phyloP scores from a whole-genome alignment of 176 grass and related monocot species.

The Lolium multiflorum region DNA sequence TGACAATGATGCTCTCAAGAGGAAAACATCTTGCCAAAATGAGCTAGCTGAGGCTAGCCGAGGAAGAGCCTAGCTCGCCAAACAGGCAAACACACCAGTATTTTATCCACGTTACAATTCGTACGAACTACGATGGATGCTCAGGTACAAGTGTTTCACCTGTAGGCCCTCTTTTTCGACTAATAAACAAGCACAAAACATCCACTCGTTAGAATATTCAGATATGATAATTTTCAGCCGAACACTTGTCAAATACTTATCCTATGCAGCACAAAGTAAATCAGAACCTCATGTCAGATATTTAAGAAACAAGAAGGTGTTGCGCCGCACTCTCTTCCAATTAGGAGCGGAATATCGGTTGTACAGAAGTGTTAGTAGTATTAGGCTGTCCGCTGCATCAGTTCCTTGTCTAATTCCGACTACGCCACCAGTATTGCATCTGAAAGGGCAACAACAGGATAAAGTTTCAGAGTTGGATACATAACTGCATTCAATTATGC shows the following conservation, averaged over 20 bases:
- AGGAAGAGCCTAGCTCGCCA: too few relatives aligned
- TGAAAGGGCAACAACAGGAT: not conserved
- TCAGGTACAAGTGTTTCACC: too few relatives aligned
- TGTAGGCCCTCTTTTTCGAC: too few relatives aligned
- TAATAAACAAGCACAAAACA: not conserved
- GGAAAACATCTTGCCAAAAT: too few relatives aligned
- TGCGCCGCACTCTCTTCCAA: not conserved
- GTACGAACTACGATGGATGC: too few relatives aligned
- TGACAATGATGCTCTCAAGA: too few relatives aligned
- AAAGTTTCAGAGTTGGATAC: not conserved
- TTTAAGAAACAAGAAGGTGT: not conserved
- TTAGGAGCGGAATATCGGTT: not conserved
- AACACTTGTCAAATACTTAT: not conserved
- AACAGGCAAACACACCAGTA: too few relatives aligned
- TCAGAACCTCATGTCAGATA: too few relatives aligned
- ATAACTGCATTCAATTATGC: not conserved
- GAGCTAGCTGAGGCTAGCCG: too few relatives aligned
- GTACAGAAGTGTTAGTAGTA: not conserved
- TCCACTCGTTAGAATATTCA: not conserved
- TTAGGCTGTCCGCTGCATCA: not conserved
- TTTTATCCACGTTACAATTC: too few relatives aligned
- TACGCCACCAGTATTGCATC: not conserved
- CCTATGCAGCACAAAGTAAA: not conserved
- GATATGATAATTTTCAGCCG: not conserved
- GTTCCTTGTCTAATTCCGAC: not conserved